phyloP scores from a whole-genome alignment of 192 early-diverging fungal genomes.

The Podila epicladia region DNA sequence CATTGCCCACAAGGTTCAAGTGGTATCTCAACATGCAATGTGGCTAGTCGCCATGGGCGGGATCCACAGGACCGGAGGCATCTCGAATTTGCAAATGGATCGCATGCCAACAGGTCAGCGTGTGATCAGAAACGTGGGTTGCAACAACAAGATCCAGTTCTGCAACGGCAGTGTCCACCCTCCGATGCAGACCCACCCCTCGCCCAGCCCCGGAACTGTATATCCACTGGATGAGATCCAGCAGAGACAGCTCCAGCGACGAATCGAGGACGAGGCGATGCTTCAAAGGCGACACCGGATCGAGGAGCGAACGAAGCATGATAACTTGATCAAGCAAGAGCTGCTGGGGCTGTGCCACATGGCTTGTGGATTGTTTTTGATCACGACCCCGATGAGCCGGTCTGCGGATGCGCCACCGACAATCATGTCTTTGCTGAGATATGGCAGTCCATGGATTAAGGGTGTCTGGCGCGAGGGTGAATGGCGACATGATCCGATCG shows the following conservation, averaged over 20 bases:
- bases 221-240: not conserved
- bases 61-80: not conserved
- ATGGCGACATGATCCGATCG: conserved; percentile 22
- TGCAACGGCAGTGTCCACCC: conserved; percentile 18
- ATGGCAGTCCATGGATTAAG: conserved; percentile 34
- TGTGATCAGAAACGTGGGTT: conserved; percentile 16
- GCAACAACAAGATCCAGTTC: conserved; percentile 21
- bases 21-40: conserved; percentile 4
- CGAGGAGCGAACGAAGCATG: conserved; percentile 37
- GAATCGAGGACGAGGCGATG: conserved; percentile 12
- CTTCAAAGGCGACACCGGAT: conserved; percentile 21
- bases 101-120: not conserved
- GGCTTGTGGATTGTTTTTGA: conserved; percentile 46
- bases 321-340: conserved; percentile 29
- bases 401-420: conserved; percentile 17
- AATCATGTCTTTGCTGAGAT: conserved; percentile 35
- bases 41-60: conserved; percentile 1
- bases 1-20: conserved; percentile 17
- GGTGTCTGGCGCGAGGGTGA: conserved; percentile 47
- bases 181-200: not conserved
- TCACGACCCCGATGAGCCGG: not conserved
- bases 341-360: conserved; percentile 38
- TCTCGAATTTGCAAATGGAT: not conserved
- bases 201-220: not conserved
- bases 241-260: not conserved